Percentiles rank a stretch among this genome's conserved stretches.
phyloP scores from a whole-genome alignment of 2,329 filamentous ascomycete genomes.

The Mollisiaceae sp. region DNA sequence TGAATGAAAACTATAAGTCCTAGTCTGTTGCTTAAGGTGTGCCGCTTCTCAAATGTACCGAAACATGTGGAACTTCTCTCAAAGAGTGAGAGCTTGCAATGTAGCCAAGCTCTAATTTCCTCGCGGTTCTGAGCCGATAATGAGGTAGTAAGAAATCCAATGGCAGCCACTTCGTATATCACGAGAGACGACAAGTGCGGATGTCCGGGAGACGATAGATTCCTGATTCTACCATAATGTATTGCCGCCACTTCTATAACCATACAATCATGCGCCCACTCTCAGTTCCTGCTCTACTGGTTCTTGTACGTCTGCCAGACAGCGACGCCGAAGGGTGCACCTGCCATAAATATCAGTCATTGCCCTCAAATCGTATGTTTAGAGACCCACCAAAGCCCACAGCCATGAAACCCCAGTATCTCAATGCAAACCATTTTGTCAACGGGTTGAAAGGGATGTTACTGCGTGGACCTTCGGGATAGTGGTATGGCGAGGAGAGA shows the following conservation, averaged over 20 bases:
- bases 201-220: conserved; percentile 21
- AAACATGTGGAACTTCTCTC: neutral
- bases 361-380: conserved; percentile 3
- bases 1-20: too few species aligned
- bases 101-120: neutral
- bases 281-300: conserved; percentile 32
- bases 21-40: too few species aligned
- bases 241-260: conserved; percentile 29
- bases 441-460: conserved; percentile 98
- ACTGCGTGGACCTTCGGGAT: conserved; percentile 91
- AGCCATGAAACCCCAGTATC: conserved; percentile 81
- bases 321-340: conserved; percentile 66
- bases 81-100: neutral
- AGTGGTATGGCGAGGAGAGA: conserved; percentile 93
- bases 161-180: neutral
- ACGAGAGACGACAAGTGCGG: conserved; percentile 2
- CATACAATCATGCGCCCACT: conserved; percentile 17
- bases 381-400: conserved; percentile 53
- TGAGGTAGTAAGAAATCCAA: neutral
- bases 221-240: conserved; percentile 15
- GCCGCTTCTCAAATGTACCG: neutral
- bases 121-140: neutral
- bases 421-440: conserved; percentile 80
- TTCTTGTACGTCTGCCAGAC: conserved; percentile 49
- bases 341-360: conserved; percentile 37